Conservation (phyloP, 805 yeast genomes). For the Saccharomyces cerevisiae region DNA sequence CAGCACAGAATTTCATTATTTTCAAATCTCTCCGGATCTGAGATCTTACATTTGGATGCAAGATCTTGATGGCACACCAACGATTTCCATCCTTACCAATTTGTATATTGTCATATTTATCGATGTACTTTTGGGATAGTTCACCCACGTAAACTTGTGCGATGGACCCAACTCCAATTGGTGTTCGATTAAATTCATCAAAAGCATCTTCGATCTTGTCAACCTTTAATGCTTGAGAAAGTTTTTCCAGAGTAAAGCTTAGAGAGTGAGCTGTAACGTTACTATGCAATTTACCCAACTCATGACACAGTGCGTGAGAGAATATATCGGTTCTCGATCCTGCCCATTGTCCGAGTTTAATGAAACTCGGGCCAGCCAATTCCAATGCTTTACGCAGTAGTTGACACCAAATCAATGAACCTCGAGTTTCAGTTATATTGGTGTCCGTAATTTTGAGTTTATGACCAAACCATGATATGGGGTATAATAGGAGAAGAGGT, state of each 20-base stretch:
- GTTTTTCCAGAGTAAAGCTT: constrained; percentile 46
- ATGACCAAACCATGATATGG: constrained; percentile 38
- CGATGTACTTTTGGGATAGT: constrained; percentile 40
- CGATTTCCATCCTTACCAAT: constrained; percentile 27
- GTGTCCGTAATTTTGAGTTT: constrained; percentile 9
- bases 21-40: constrained; percentile 71
- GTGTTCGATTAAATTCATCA: constrained; percentile 63
- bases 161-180: constrained; percentile 96
- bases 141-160: constrained; percentile 88
- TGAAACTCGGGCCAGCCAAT: constrained; percentile 84
- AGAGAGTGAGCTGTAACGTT: constrained; percentile 70
- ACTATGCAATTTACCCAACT: constrained; percentile 71
- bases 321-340: constrained; percentile 94
- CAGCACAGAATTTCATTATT: constrained; percentile 79
- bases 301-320: constrained; percentile 68
- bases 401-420: constrained; percentile 64
- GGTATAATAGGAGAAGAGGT: constrained; percentile 62
- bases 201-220: constrained; percentile 65
- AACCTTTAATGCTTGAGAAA: constrained; percentile 50
- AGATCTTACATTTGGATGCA: constrained; percentile 77
- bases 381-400: constrained; percentile 62
- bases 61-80: constrained; percentile 81
- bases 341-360: constrained; percentile 97
- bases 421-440: constrained; percentile 37
- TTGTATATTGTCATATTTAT: constrained; percentile 8